Conservation (phyloP, 306 rosid species). For the Vigna hirtella region DNA sequence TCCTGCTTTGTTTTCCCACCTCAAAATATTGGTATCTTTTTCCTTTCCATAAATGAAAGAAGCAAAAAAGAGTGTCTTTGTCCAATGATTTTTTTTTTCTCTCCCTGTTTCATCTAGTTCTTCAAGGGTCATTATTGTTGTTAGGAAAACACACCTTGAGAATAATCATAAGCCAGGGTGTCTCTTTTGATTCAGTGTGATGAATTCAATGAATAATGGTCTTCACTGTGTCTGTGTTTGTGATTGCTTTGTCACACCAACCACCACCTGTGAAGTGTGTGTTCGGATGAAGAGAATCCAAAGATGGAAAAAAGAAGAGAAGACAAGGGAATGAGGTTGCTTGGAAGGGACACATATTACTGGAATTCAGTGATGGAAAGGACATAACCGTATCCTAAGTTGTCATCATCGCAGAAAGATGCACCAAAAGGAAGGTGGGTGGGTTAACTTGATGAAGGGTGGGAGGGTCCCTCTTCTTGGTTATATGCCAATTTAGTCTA, state of each 20-base stretch:
- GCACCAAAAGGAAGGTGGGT: slow-evolving; percentile 51
- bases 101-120: slow-evolving; percentile 36
- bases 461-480: slow-evolving; percentile 46
- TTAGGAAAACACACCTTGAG: slow-evolving; percentile 29
- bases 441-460: slow-evolving; percentile 35
- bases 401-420: slow-evolving; percentile 51
- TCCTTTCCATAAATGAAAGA: slow-evolving; percentile 44
- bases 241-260: slow-evolving; percentile 37
- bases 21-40: slow-evolving; percentile 32
- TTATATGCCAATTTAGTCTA: slow-evolving; percentile 47
- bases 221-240: slow-evolving; percentile 21
- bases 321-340: slow-evolving; percentile 44
- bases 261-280: slow-evolving; percentile 32
- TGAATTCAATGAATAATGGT: slow-evolving; percentile 41
- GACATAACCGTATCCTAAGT: slow-evolving; percentile 40
- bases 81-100: slow-evolving; percentile 36
- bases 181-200: slow-evolving; percentile 29
- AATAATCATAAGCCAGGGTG: slow-evolving; percentile 12
- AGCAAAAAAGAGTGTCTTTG: slow-evolving; percentile 17
- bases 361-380: slow-evolving; percentile 34
- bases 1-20: slow-evolving; percentile 17
- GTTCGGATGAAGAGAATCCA: slow-evolving; percentile 43
- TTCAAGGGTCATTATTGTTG: slow-evolving; percentile 5
- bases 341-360: slow-evolving; percentile 48
- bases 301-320: slow-evolving; percentile 40